These are phyloP conservation scores for Talaromyces sp. DNA, from an alignment of 2,329 filamentous ascomycete species.

Conservation along the genomic window DNA sequence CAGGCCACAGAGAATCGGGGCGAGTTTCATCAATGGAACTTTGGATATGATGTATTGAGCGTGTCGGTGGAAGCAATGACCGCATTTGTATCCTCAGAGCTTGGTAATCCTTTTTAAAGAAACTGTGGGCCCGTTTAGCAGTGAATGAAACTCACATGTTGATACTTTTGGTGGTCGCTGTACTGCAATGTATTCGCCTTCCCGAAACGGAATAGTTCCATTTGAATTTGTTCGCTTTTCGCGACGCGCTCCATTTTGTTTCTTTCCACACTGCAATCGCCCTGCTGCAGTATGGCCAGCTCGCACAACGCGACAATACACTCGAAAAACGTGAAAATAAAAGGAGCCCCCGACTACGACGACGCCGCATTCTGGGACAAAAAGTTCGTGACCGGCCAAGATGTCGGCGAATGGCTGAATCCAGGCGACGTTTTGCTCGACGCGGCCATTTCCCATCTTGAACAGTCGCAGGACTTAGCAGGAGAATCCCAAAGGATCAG, in stretches of 20 bases:
- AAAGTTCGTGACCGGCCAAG: conserved; percentile 29
- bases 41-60: background rate
- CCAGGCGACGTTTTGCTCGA: conserved; percentile 27
- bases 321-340: conserved; percentile 16
- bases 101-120: background rate
- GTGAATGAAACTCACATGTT: background rate
- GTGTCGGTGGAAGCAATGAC: background rate
- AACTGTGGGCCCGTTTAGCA: background rate
- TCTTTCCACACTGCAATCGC: background rate
- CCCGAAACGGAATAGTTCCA: background rate
- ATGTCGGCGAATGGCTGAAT: conserved; percentile 36
- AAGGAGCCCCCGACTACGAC: conserved; percentile 30
- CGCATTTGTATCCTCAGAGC: background rate
- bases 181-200: background rate
- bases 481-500: background rate
- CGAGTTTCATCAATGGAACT: background rate
- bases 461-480: conserved; percentile 10
- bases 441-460: conserved; percentile 20
- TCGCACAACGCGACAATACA: background rate
- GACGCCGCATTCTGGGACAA: conserved; percentile 28
- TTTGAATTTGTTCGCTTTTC: background rate
- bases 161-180: background rate
- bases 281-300: conserved; percentile 1
- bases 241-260: background rate
- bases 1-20: background rate